These are phyloP conservation scores for Trematosphaeria pertusa DNA, from an alignment of 2,329 filamentous ascomycete species.

Conservation along the genomic window DNA sequence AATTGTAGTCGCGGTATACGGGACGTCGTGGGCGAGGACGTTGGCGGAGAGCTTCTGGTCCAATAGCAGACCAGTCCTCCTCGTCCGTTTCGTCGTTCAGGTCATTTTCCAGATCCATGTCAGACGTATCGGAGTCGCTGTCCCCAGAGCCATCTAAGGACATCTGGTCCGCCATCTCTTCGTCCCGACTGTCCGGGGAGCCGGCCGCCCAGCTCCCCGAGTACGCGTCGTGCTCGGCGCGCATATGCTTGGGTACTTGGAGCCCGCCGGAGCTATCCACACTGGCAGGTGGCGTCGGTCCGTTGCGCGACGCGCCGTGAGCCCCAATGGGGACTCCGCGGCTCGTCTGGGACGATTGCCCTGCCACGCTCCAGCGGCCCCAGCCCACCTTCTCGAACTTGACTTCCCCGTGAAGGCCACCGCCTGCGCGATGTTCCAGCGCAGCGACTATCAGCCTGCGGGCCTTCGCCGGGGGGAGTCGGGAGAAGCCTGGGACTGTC, in stretches of 20 bases:
- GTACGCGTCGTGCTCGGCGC: conserved; percentile 46
- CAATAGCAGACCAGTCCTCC: conserved; percentile 93
- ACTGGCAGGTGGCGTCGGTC: conserved; percentile 60
- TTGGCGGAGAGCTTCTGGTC: conserved; percentile 81
- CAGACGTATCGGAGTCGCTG: conserved; percentile 76
- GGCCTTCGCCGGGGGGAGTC: conserved; percentile 87
- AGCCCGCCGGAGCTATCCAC: conserved; percentile 52
- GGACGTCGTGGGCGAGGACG: conserved; percentile 43
- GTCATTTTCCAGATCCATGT: conserved; percentile 73
- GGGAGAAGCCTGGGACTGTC: conserved; percentile 89
- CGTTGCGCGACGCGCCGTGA: conserved; percentile 45
- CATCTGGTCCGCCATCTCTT: conserved; percentile 85
- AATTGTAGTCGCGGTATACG: conserved; percentile 48
- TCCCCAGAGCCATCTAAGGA: conserved; percentile 76
- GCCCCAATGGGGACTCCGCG: conserved; percentile 47
- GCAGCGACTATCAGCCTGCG: conserved; percentile 91
- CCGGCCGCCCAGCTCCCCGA: conserved; percentile 70
- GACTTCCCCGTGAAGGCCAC: conserved; percentile 71
- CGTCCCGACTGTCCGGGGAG: conserved; percentile 73
- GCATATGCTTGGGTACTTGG: conserved; percentile 52
- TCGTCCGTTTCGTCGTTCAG: conserved; percentile 86
- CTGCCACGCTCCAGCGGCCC: conserved; percentile 86
- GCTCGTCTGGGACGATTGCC: conserved; percentile 60
- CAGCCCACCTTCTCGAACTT: conserved; percentile 96
- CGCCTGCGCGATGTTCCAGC: conserved; percentile 76